phyloP scores from a whole-genome alignment of 2,329 filamentous ascomycete genomes.

The Ceratocystis albifundus region DNA sequence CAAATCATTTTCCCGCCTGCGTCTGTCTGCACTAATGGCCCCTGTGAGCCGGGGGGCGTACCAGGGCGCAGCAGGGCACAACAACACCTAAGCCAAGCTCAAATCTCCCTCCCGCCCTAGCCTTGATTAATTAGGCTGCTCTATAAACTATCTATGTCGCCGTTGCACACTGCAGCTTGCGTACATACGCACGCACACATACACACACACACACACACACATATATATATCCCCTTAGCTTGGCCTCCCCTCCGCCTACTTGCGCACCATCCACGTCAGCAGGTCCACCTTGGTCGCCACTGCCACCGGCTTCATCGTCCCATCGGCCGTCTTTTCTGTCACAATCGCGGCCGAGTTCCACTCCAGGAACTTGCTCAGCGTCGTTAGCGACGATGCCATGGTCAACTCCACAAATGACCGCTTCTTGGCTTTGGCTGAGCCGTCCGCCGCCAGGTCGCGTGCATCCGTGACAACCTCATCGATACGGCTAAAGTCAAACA shows the following conservation, averaged over 20 bases:
- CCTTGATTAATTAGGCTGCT: no score
- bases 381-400: slow-evolving; percentile 69
- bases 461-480: slow-evolving; percentile 87
- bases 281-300: slow-evolving; percentile 96
- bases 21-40: no score
- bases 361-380: slow-evolving; percentile 86
- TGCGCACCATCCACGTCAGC: slow-evolving; percentile 78
- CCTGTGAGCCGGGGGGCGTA: no score
- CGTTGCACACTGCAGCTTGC: background rate
- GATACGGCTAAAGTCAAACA: slow-evolving; percentile 89
- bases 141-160: background rate
- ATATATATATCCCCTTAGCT: background rate
- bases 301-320: slow-evolving; percentile 58
- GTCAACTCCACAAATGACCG: slow-evolving; percentile 90
- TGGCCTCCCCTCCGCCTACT: slow-evolving; percentile 16
- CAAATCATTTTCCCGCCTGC: no score
- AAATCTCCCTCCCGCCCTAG: no score
- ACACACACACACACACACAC: no score
- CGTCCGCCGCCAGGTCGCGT: slow-evolving; percentile 44
- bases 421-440: slow-evolving; percentile 36
- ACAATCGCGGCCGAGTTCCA: slow-evolving; percentile 97
- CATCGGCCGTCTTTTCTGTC: slow-evolving; percentile 58
- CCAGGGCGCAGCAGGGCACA: no score
- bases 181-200: background rate
- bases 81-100: no score